Evolutionary conservation across 1,284 basidiomycete species (phyloP).

Genomic region (Sporisorium graminicola): DNA sequence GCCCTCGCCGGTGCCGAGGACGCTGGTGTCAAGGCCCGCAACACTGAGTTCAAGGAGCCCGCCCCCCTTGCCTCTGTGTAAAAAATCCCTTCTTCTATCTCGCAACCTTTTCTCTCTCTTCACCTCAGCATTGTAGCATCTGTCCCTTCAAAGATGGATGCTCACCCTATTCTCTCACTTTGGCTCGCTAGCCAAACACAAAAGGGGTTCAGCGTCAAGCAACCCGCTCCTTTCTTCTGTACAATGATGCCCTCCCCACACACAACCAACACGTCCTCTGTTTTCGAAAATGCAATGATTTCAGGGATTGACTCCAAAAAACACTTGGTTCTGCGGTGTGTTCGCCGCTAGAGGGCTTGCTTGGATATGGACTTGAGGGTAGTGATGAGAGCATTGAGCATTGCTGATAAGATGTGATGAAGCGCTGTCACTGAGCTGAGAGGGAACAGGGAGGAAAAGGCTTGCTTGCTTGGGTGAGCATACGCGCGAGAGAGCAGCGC

Average conservation of each 20-base stretch:
- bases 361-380: too few relatives aligned
- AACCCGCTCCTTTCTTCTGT: conserved; percentile 30
- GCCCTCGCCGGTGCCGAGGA: conserved; percentile 75
- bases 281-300: conserved; percentile 40
- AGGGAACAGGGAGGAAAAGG: too few relatives aligned
- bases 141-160: conserved; percentile 12
- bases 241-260: conserved; percentile 38
- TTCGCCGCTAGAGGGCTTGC: too few relatives aligned
- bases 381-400: not conserved
- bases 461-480: conserved; percentile 2
- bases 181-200: conserved; percentile 12
- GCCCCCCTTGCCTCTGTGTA: conserved; percentile 81
- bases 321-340: not conserved
- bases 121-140: conserved; percentile 13
- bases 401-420: not conserved
- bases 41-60: conserved; percentile 90
- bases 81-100: conserved; percentile 15
- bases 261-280: conserved; percentile 29
- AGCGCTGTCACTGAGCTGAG: not conserved
- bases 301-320: conserved; percentile 48
- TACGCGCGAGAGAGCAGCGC: conserved; percentile 13
- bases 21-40: conserved; percentile 85
- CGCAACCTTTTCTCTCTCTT: not conserved
- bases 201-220: conserved; percentile 20
- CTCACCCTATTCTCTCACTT: conserved; percentile 2